Percentiles rank a stretch among this genome's conserved stretches.
These are phyloP conservation scores for Ambrosia artemisiifolia DNA, from an alignment of 129 eudicot genomes.

Conservation along the genomic window DNA sequence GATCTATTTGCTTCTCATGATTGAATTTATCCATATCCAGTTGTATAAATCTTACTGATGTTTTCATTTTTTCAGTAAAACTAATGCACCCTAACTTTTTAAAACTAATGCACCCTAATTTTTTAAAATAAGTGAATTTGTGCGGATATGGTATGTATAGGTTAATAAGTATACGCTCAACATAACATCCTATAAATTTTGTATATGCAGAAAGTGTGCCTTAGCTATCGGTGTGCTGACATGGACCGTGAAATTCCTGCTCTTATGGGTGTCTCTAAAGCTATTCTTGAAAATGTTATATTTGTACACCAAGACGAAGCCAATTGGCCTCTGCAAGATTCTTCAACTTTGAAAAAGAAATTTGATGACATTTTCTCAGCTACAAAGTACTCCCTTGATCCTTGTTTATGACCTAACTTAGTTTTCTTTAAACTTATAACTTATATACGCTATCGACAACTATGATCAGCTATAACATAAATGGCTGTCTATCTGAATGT, in stretches of 20 bases:
- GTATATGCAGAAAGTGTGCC: slow-evolving; percentile 84
- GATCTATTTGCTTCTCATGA: neutral
- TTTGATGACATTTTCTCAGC: slow-evolving; percentile 98
- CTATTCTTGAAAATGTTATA: slow-evolving; percentile 92
- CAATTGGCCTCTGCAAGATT: slow-evolving; percentile 97
- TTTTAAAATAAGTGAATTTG: neutral
- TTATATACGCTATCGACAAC: neutral
- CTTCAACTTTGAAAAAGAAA: slow-evolving; percentile 87
- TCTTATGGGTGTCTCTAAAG: slow-evolving; percentile 99
- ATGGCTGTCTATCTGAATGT: neutral
- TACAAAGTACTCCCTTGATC: slow-evolving; percentile 53
- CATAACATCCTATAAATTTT: slow-evolving; percentile 15
- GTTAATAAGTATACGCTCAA: slow-evolving; percentile 10
- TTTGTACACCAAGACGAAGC: slow-evolving; percentile 99
- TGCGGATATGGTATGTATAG: neutral
- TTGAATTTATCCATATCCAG: neutral
- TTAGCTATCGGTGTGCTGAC: slow-evolving; percentile 98
- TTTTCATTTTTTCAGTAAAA: neutral
- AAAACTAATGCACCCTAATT: neutral
- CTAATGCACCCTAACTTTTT: neutral
- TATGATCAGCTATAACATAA: neutral
- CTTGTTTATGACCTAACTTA: slow-evolving; percentile 1
- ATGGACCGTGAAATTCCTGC: slow-evolving; percentile 99
- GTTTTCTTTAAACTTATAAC: neutral
- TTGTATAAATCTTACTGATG: neutral